These are phyloP conservation scores for Suillus spraguei DNA, from an alignment of 768 basidiomycete genomes.

Conservation along the genomic window DNA sequence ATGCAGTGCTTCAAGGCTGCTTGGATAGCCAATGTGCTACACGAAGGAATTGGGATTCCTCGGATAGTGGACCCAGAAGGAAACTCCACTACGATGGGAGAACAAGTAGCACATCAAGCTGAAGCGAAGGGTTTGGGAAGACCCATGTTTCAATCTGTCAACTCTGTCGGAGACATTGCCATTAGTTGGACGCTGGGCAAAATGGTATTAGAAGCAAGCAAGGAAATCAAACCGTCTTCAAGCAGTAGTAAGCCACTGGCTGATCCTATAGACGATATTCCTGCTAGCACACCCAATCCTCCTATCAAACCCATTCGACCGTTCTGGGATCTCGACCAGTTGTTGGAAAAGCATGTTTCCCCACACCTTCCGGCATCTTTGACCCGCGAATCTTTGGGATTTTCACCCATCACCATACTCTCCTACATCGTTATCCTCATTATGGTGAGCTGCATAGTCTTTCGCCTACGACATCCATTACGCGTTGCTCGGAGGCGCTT, in stretches of 20 bases:
- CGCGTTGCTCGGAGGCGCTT: slow-evolving; percentile 45
- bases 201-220: slow-evolving; percentile 98
- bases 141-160: slow-evolving; percentile 90
- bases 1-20: slow-evolving; percentile 99
- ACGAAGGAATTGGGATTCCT: slow-evolving; percentile 95
- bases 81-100: slow-evolving; percentile 67
- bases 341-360: slow-evolving; percentile 63
- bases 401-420: slow-evolving; percentile 67
- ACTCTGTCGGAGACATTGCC: slow-evolving; percentile 89
- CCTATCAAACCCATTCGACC: slow-evolving; percentile 69
- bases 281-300: slow-evolving; percentile 45
- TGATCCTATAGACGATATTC: slow-evolving; percentile 72
- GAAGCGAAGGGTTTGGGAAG: slow-evolving; percentile 78
- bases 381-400: slow-evolving; percentile 66
- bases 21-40: slow-evolving; percentile 95
- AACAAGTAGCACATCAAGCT: slow-evolving; percentile 76
- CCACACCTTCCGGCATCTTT: slow-evolving; percentile 69
- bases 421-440: slow-evolving; percentile 51
- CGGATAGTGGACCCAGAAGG: slow-evolving; percentile 87
- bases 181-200: slow-evolving; percentile 99
- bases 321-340: slow-evolving; percentile 55
- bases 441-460: slow-evolving; percentile 45
- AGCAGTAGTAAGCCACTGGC: slow-evolving; percentile 57
- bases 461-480: slow-evolving; percentile 61
- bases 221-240: slow-evolving; percentile 62